Evolutionary conservation across 352 stramenopile species (phyloP), one percentile per base, ranked within the genome.

Genomic region (Phytopythium boreale): DNA sequence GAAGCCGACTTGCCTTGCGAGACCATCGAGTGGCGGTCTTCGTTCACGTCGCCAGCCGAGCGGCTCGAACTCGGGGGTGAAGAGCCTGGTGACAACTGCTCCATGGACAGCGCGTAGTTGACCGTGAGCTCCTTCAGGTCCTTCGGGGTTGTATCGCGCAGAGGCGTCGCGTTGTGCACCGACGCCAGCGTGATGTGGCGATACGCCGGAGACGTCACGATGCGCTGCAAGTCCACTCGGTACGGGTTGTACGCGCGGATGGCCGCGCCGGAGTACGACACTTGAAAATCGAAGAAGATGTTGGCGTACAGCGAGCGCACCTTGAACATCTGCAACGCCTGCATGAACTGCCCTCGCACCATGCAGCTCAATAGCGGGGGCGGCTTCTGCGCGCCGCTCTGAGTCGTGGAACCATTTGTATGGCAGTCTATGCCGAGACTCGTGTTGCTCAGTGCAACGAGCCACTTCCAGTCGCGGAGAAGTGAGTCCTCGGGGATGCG

Each of bases 181-280:
- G 83, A 91, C 39, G 83, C 69, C 12, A 79, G 64, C 47, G 73
- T 78, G 26, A 94, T 82, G 59, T 94, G 85, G 2, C 68, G 78
- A 56, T 94, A 94, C n/a, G 81, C 71, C 14, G 85, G 69, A 29
- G 85, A 94, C 55, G 80, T 80, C 50, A 70, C n/a, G 20, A 66
- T 67, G 47, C 79, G 68, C 20, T 76, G 70, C 2, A 62, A 58
- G 50, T 89, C 76, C 60, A 66, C 63, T 4, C 83, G 82, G 57
- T 95, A 95, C 59, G 86, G 86, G 52, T 95, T 95, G 64, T 81
- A 95, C n/a, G 82, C 78, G 14, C 86, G 84, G 43, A 95, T 80
- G 8, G 84, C 72, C 0, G 77, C 84, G 52, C 80, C 88, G 36
- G 84, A 86, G 71, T 90, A 95, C n/a, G 86, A 82, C 34, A 92